A percentile compares a stretch with the other conserved stretches of the same genome.
Evolutionary conservation across 176 grass and related monocot genomes (phyloP).

Genomic region (Aegilops umbellulata): DNA sequence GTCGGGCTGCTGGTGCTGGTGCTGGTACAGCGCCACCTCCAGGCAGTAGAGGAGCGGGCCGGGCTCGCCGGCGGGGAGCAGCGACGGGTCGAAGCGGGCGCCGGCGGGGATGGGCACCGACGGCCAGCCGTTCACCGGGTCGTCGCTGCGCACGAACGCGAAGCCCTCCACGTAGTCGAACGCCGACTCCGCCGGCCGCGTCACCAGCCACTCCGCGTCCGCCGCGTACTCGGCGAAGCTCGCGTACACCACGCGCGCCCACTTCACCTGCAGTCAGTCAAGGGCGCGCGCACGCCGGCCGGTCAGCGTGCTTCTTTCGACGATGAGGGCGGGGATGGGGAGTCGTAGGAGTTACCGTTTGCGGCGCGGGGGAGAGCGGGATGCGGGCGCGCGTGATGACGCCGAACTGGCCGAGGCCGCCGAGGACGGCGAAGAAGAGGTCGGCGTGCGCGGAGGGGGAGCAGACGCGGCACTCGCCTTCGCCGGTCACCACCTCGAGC

Average conservation of each 20-base stretch:
- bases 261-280: constrained; percentile 48
- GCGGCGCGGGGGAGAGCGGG: constrained; percentile 58
- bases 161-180: constrained; percentile 98
- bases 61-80: constrained; percentile 41
- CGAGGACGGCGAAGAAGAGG: constrained; percentile 86
- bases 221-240: constrained; percentile 70
- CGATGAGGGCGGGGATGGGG: neutral
- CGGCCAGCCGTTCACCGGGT: constrained; percentile 82
- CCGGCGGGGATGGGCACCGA: constrained; percentile 56
- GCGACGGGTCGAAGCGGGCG: constrained; percentile 47
- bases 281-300: too few species aligned
- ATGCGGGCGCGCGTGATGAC: constrained; percentile 88
- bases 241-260: constrained; percentile 72
- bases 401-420: constrained; percentile 96
- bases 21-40: constrained; percentile 74
- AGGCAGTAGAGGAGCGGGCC: constrained; percentile 91
- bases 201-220: constrained; percentile 85
- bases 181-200: constrained; percentile 10
- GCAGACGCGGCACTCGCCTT: constrained; percentile 60
- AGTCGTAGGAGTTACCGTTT: constrained; percentile 33
- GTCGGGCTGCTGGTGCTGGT: constrained; percentile 17
- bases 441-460: constrained; percentile 46
- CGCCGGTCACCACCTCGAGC: constrained; percentile 71
- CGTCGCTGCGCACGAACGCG: constrained; percentile 60
- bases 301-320: neutral